phyloP scores from a whole-genome alignment of 2,329 filamentous ascomycete species.

The Beauveria caledonica region DNA sequence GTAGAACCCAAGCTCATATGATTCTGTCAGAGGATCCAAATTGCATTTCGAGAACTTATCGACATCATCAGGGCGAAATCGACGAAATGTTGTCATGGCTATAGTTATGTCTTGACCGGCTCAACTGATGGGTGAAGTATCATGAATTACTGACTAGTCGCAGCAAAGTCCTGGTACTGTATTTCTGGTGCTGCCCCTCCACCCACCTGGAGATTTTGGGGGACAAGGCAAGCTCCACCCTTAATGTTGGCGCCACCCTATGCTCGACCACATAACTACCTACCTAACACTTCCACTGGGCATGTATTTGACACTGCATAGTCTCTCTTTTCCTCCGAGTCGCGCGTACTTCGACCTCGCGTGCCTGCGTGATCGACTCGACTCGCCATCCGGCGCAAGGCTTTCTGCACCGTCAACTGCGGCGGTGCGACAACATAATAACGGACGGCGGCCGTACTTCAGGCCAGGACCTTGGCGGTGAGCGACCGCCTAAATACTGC shows the following conservation, averaged over 20 bases:
- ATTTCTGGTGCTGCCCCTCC: not conserved
- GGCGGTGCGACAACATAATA: not conserved
- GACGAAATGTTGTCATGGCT: slow-evolving; percentile 72
- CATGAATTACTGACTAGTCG: not conserved
- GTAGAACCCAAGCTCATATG: slow-evolving; percentile 93
- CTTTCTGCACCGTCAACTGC: not conserved
- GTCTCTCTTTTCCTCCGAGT: not conserved
- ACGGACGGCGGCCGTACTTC: not conserved
- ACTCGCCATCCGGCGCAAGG: not conserved
- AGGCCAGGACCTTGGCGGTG: slow-evolving; percentile 11
- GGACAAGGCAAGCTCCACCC: slow-evolving; percentile 3
- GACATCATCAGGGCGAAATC: slow-evolving; percentile 77
- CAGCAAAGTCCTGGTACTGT: not conserved
- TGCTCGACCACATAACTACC: not conserved
- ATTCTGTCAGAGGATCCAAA: slow-evolving; percentile 93
- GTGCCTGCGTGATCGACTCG: not conserved
- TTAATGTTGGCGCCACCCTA: slow-evolving; percentile 1
- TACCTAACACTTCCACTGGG: too few species aligned
- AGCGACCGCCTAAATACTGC: not conserved
- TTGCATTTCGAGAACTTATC: slow-evolving; percentile 91
- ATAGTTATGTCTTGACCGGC: not conserved
- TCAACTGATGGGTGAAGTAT: not conserved
- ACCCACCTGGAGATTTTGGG: not conserved
- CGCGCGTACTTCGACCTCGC: not conserved
- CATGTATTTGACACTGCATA: not conserved